Conservation (phyloP, 2,329 filamentous ascomycete species). For the Aspergillus sp. region DNA sequence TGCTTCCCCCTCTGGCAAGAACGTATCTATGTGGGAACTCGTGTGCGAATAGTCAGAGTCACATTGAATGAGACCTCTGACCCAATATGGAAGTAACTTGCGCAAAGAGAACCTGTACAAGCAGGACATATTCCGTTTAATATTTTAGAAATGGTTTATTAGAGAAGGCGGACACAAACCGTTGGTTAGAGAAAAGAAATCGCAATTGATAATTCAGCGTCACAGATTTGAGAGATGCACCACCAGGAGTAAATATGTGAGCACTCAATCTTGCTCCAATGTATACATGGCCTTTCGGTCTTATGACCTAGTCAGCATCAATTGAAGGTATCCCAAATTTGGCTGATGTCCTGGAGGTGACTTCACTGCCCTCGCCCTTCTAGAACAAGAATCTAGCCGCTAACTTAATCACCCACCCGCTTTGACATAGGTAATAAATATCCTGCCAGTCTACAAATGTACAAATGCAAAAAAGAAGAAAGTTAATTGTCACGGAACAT, state of each 20-base stretch:
- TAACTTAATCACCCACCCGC: no score
- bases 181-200: background rate
- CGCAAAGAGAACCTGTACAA: background rate
- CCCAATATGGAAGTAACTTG: background rate
- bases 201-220: background rate
- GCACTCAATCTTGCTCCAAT: background rate
- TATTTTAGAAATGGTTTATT: background rate
- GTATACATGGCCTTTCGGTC: background rate
- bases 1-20: no score
- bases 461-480: no score
- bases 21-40: background rate
- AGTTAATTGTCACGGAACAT: background rate
- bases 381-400: no score
- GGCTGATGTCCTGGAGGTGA: no score
- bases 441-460: no score
- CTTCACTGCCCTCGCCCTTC: no score
- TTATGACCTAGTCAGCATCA: background rate
- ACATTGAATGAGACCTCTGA: background rate
- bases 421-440: no score
- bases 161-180: background rate
- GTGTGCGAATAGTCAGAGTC: background rate
- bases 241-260: background rate
- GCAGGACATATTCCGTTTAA: background rate
- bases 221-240: background rate
- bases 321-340: no score